Conservation (phyloP, 2,329 filamentous ascomycete genomes). For the Fusarium marasasianum region DNA sequence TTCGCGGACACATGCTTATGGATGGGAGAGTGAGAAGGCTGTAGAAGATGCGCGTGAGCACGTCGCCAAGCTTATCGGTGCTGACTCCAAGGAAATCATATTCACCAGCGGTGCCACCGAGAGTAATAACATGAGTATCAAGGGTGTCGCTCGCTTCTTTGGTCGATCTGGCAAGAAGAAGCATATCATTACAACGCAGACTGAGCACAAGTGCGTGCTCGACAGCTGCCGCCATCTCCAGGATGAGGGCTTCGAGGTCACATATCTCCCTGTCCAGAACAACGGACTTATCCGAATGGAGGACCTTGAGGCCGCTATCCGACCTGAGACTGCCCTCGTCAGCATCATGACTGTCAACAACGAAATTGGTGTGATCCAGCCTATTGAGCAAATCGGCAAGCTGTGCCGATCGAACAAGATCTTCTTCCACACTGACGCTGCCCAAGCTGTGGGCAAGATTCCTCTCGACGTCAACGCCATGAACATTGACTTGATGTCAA, state of each 20-base stretch:
- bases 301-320: conserved; percentile 86
- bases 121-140: conserved; percentile 99
- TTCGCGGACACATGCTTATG: conserved; percentile 96
- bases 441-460: conserved; percentile 98
- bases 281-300: conserved; percentile 88
- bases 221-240: conserved; percentile 97
- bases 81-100: conserved; percentile 97
- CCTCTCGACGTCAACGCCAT: conserved; percentile 95
- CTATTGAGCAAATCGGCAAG: conserved; percentile 90
- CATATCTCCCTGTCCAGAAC: conserved; percentile 90
- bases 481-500: conserved; percentile 99
- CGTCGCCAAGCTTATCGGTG: conserved; percentile 87
- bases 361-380: conserved; percentile 99
- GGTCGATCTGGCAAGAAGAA: conserved; percentile 94
- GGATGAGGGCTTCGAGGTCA: conserved; percentile 95
- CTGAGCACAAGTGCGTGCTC: conserved; percentile 98
- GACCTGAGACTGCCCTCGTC: conserved; percentile 89
- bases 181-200: conserved; percentile 97
- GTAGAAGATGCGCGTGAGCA: conserved; percentile 87
- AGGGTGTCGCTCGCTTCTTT: conserved; percentile 96
- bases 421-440: conserved; percentile 97
- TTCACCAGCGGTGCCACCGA: conserved; percentile 98
- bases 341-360: conserved; percentile 99
- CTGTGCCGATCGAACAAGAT: conserved; percentile 91
- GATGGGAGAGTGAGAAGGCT: conserved; percentile 97